A percentile compares a stretch with the other conserved stretches of the same genome.
These are phyloP conservation scores for Boletus calvinii DNA, from an alignment of 1,284 basidiomycete species.

Conservation along the genomic window DNA sequence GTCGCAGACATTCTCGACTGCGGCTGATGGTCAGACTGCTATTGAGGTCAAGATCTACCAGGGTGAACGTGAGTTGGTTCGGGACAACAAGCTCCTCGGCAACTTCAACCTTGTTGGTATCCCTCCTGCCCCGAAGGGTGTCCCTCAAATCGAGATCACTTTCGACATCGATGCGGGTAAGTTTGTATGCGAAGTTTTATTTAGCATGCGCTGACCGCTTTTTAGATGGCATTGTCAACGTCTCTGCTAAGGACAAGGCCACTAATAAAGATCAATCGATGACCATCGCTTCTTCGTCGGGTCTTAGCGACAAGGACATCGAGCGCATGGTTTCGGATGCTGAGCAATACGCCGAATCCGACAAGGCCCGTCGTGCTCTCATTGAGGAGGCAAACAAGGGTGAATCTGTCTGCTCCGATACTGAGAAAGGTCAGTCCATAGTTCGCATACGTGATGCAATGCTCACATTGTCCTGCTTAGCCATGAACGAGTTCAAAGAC, in stretches of 20 bases:
- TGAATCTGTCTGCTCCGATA: constrained; percentile 92
- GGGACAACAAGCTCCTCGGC: constrained; percentile 98
- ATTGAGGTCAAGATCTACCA: constrained; percentile 98
- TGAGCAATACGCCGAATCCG: constrained; percentile 89
- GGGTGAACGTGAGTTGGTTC: constrained; percentile 96
- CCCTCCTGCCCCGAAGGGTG: constrained; percentile 96
- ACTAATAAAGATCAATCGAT: constrained; percentile 97
- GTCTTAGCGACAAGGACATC: constrained; percentile 95
- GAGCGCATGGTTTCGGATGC: constrained; percentile 96
- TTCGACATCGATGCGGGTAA: constrained; percentile 97
- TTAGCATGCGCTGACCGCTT: constrained; percentile 1
- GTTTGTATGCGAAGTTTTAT: constrained; percentile 18
- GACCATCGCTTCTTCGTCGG: constrained; percentile 97
- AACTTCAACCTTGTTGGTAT: constrained; percentile 99
- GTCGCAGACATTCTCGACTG: constrained; percentile 97
- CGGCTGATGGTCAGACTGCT: constrained; percentile 93
- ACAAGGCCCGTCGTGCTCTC: constrained; percentile 84
- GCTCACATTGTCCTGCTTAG: constrained; percentile 39
- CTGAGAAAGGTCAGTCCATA: constrained; percentile 79
- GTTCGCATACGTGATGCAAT: not conserved
- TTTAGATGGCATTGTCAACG: constrained; percentile 92
- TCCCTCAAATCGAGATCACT: constrained; percentile 98
- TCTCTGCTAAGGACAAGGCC: constrained; percentile 96
- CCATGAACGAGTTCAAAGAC: constrained; percentile 96
- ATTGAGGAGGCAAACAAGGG: constrained; percentile 99